Evolutionary conservation across 2,329 filamentous ascomycete genomes (phyloP).

Genomic region (Neonectria ditissima): DNA sequence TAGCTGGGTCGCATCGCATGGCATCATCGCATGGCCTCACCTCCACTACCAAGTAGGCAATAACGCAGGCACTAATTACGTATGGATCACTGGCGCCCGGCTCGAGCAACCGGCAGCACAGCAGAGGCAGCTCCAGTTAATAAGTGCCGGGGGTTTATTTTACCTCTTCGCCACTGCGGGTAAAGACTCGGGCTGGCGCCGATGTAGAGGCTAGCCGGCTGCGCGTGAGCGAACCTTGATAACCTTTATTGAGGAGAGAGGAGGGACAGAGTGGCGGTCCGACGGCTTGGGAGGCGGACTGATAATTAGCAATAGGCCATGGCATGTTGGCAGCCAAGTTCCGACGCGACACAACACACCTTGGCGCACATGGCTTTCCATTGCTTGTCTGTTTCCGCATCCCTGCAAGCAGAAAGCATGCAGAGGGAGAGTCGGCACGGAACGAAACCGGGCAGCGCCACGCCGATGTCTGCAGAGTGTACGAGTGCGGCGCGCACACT

Average conservation of each 20-base stretch:
- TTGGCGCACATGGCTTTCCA: conserved; percentile 21
- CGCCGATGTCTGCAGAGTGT: conserved; percentile 1
- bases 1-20: conserved; percentile 12
- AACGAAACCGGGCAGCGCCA: conserved; percentile 35
- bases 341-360: not conserved
- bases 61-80: not conserved
- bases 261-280: not conserved
- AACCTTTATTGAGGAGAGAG: conserved; percentile 1
- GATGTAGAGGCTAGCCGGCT: not conserved
- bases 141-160: conserved; percentile 20
- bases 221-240: not conserved
- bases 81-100: conserved; percentile 1
- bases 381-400: not conserved
- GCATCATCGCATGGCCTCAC: not conserved
- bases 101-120: conserved; percentile 7
- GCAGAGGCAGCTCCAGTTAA: not conserved
- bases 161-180: conserved; percentile 17
- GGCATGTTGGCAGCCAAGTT: not conserved
- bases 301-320: not conserved
- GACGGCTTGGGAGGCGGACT: no score
- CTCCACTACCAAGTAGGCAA: not conserved
- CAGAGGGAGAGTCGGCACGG: not conserved
- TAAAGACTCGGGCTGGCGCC: not conserved
- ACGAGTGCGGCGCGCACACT: conserved; percentile 7
- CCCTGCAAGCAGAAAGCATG: not conserved